A percentile compares a stretch with the other conserved stretches of the same genome.
Conservation (phyloP, 176 grass and related monocot genomes). For the Triticum timopheevii region DNA sequence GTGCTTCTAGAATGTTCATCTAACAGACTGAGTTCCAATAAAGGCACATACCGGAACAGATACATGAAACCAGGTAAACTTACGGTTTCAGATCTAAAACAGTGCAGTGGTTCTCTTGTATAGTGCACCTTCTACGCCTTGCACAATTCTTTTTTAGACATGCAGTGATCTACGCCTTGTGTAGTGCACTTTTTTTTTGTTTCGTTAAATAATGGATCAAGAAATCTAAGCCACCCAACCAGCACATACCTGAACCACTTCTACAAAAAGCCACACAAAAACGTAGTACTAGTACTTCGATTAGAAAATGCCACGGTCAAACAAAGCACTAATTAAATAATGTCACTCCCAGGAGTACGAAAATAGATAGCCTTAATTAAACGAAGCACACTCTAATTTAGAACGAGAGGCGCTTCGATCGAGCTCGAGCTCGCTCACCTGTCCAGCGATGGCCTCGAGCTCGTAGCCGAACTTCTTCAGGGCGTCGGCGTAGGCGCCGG, state of each 20-base stretch:
- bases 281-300: neutral
- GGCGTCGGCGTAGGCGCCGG: constrained; percentile 85
- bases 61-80: neutral
- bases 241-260: constrained; percentile 8
- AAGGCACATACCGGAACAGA: neutral
- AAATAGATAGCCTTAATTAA: neutral
- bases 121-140: neutral
- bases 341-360: neutral
- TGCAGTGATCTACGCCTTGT: no score
- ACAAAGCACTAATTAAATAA: constrained; percentile 43
- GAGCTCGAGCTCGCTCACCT: constrained; percentile 61
- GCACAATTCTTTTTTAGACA: neutral
- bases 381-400: constrained; percentile 25
- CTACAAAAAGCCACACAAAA: constrained; percentile 18
- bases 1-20: neutral
- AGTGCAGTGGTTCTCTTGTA: neutral
- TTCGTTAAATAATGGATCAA: neutral
- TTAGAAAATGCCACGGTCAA: constrained; percentile 31
- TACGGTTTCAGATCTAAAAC: constrained; percentile 37
- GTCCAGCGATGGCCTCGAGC: constrained; percentile 74
- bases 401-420: neutral
- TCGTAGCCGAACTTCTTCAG: constrained; percentile 87
- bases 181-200: neutral
- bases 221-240: constrained; percentile 25
- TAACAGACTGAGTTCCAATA: neutral